Conservation (phyloP, 345 rosid genomes). For the Syzygium oleosum region DNA sequence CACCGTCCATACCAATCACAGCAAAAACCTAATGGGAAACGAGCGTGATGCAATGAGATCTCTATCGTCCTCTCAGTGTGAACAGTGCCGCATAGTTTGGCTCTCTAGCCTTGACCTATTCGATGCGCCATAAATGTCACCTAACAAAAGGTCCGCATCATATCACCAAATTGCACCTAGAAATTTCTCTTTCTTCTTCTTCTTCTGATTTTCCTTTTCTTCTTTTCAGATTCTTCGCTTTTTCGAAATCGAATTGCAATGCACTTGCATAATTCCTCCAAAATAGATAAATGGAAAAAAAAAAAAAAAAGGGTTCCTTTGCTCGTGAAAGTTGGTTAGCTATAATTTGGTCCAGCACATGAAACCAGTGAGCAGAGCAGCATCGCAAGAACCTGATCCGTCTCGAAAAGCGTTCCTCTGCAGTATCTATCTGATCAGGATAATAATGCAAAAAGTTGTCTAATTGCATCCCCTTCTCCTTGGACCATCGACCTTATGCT, state of each 20-base stretch:
- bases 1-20: neutral
- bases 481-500: neutral
- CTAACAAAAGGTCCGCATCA: neutral
- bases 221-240: neutral
- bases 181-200: neutral
- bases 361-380: neutral
- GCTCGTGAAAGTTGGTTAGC: neutral
- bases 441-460: neutral
- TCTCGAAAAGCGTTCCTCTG: constrained; percentile 43
- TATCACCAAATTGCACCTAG: neutral
- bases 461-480: neutral
- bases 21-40: neutral
- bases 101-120: neutral
- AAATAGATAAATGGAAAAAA: neutral
- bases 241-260: neutral
- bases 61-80: neutral
- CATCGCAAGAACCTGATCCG: constrained; percentile 32
- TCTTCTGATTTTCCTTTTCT: neutral
- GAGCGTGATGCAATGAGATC: neutral
- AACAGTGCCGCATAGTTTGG: neutral
- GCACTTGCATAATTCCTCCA: neutral
- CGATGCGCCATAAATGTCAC: neutral
- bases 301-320: neutral
- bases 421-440: neutral
- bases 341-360: neutral